Percentiles rank a stretch among this genome's conserved stretches.
phyloP scores from a whole-genome alignment of 208 protist species.

The Leishmania gerbilli region DNA sequence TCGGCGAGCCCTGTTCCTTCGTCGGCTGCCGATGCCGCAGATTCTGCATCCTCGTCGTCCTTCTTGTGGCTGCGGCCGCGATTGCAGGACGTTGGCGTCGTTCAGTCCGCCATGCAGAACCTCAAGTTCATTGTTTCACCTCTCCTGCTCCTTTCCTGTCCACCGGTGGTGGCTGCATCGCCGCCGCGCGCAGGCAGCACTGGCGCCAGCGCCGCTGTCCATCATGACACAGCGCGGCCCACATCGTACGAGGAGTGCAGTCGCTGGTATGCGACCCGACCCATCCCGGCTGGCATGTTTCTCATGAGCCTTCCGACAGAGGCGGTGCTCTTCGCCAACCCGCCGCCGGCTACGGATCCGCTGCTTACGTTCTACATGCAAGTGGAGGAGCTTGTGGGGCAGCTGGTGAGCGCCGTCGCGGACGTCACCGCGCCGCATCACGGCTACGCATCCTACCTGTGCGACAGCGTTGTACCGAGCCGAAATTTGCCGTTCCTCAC shows the following conservation, averaged over 20 bases:
- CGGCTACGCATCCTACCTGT: conserved; percentile 75
- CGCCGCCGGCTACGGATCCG: conserved; percentile 52
- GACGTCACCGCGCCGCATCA: conserved; percentile 48
- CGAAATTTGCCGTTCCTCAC: conserved; percentile 77
- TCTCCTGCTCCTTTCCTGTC: conserved; percentile 57
- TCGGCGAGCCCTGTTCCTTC: background rate
- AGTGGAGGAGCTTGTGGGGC: conserved; percentile 75
- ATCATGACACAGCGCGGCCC: conserved; percentile 9
- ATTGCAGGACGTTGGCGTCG: conserved; percentile 49
- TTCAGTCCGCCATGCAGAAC: conserved; percentile 41
- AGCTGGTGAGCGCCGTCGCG: conserved; percentile 57
- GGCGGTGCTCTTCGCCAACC: conserved; percentile 69
- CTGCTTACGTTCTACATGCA: conserved; percentile 73
- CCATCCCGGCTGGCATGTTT: conserved; percentile 76
- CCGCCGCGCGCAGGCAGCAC: background rate
- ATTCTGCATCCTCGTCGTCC: background rate
- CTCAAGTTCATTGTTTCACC: conserved; percentile 64
- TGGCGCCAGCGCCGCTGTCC: background rate
- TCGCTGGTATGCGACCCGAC: conserved; percentile 62
- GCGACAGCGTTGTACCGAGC: conserved; percentile 66
- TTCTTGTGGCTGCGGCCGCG: conserved; percentile 40
- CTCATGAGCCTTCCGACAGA: conserved; percentile 72
- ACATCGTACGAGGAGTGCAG: conserved; percentile 35
- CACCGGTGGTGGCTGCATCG: conserved; percentile 3
- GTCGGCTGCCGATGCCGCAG: background rate